These are phyloP conservation scores for Aspergillus japonicus DNA, from an alignment of 2,329 filamentous ascomycete genomes.

Conservation along the genomic window DNA sequence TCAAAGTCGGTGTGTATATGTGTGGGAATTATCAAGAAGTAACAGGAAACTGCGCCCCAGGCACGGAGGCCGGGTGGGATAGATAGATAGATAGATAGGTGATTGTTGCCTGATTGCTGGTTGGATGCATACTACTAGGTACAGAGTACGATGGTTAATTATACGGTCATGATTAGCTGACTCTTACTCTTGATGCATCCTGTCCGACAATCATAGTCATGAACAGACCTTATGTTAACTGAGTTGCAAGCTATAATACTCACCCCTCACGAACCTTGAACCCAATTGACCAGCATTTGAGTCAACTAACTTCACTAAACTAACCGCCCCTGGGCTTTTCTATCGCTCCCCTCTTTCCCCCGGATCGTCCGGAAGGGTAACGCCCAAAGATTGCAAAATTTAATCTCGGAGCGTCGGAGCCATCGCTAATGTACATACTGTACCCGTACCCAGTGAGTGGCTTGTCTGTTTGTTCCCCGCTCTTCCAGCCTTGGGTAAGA, in stretches of 20 bases:
- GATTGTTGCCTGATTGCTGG: constrained; percentile 3
- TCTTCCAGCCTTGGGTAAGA: not conserved
- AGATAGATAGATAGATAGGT: not conserved
- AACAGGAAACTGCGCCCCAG: not conserved
- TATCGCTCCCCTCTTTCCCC: not conserved
- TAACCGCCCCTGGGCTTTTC: too few relatives aligned
- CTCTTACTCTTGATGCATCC: too few relatives aligned
- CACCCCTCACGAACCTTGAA: too few relatives aligned
- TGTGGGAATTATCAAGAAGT: too few relatives aligned
- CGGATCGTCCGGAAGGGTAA: constrained; percentile 10
- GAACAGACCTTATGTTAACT: not conserved
- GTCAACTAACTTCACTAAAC: too few relatives aligned
- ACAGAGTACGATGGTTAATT: too few relatives aligned
- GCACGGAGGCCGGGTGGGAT: not conserved
- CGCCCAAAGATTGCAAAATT: not conserved
- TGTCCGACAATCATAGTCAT: too few relatives aligned
- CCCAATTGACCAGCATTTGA: too few relatives aligned
- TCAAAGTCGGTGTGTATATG: constrained; percentile 1
- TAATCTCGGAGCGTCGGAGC: not conserved
- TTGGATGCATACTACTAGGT: not conserved
- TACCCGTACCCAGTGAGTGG: not conserved
- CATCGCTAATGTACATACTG: not conserved
- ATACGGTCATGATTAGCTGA: too few relatives aligned
- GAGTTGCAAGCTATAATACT: not conserved
- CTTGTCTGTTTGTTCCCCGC: not conserved